Evolutionary conservation across 2,329 filamentous ascomycete species (phyloP).

Genomic region (Verruconis gallopava): DNA sequence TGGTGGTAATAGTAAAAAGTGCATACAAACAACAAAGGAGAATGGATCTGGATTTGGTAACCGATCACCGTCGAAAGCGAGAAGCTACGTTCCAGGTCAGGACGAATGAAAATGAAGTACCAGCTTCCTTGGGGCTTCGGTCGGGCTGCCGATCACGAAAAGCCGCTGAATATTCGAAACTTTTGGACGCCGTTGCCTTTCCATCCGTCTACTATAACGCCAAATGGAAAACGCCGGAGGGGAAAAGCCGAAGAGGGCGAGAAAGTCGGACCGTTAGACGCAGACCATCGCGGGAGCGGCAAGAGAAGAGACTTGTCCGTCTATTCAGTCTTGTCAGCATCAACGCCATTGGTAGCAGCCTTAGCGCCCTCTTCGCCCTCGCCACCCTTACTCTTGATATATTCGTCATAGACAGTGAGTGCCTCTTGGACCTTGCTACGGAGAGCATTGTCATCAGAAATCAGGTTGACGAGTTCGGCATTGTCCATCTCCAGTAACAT

Average conservation of each 20-base stretch:
- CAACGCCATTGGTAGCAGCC: conserved; percentile 8
- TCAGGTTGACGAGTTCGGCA: conserved; percentile 77
- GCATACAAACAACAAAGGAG: no score
- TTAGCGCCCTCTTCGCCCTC: conserved; percentile 21
- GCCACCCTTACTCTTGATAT: conserved; percentile 70
- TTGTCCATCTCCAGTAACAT: conserved; percentile 99
- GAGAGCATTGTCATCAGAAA: conserved; percentile 78
- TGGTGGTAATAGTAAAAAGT: no score
- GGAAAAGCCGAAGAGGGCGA: no score
- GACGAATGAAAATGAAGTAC: not conserved
- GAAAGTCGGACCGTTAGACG: no score
- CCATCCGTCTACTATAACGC: not conserved
- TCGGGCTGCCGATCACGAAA: no score
- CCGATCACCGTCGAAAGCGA: no score
- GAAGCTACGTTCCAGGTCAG: not conserved
- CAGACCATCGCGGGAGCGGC: no score
- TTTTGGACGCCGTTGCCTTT: conserved; percentile 1
- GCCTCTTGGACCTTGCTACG: conserved; percentile 96
- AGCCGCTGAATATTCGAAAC: no score
- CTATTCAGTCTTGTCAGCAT: conserved; percentile 10
- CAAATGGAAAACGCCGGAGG: not conserved
- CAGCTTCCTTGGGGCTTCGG: no score
- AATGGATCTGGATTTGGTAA: no score
- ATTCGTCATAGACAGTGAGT: conserved; percentile 94
- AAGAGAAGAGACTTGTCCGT: no score